phyloP scores from a whole-genome alignment of 352 stramenopile genomes.

The Pythium grandisporangium region DNA sequence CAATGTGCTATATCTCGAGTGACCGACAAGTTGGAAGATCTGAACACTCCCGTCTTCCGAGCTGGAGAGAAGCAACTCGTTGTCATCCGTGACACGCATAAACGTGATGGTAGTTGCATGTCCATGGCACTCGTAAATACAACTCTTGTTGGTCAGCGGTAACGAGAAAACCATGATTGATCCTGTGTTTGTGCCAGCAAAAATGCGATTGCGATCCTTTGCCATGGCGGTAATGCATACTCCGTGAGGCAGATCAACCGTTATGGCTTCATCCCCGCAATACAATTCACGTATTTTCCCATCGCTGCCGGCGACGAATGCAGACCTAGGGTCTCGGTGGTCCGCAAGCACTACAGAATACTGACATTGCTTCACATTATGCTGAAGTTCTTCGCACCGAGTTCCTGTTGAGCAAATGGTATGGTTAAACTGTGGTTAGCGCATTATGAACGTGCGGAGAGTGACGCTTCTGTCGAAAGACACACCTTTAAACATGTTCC shows the following conservation, averaged over 20 bases:
- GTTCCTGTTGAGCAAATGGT: too few species aligned
- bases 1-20: too few species aligned
- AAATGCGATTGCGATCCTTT: conserved; percentile 50
- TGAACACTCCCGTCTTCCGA: conserved; percentile 58
- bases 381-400: conserved; percentile 67
- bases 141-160: conserved; percentile 31
- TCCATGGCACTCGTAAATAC: conserved; percentile 30
- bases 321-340: conserved; percentile 29
- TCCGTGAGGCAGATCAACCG: conserved; percentile 30
- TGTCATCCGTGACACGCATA: conserved; percentile 68
- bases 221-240: conserved; percentile 39
- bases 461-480: too few species aligned
- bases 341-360: conserved; percentile 53
- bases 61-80: conserved; percentile 38
- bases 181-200: conserved; percentile 53
- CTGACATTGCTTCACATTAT: conserved; percentile 72
- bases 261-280: conserved; percentile 43
- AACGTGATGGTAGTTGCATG: conserved; percentile 55
- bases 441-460: too few species aligned
- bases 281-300: conserved; percentile 58
- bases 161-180: conserved; percentile 54
- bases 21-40: conserved; percentile 52
- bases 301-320: conserved; percentile 51
- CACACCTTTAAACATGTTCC: conserved; percentile 34
- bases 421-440: background rate